phyloP scores from a whole-genome alignment of 2,329 filamentous ascomycete species.

The Ophiostoma australiae region DNA sequence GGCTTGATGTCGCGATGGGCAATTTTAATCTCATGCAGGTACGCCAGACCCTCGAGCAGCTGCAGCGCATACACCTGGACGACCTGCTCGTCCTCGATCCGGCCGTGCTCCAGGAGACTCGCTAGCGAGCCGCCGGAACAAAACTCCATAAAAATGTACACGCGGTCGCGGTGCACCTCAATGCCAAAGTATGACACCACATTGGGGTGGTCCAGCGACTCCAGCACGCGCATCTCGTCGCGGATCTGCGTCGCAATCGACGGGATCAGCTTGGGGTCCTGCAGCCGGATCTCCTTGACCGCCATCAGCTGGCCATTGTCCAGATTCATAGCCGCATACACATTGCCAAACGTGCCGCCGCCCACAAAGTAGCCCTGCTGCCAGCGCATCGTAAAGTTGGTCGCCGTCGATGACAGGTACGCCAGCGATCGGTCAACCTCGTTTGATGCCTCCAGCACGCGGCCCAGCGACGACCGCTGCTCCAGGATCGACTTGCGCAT shows the following conservation, averaged over 20 bases:
- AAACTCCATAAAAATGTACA: conserved; percentile 99
- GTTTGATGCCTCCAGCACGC: conserved; percentile 88
- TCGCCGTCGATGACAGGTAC: conserved; percentile 87
- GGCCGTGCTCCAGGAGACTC: conserved; percentile 83
- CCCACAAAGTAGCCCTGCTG: conserved; percentile 98
- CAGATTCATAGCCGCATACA: conserved; percentile 95
- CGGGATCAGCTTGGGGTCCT: conserved; percentile 93
- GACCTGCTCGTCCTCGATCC: conserved; percentile 95
- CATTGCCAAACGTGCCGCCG: conserved; percentile 93
- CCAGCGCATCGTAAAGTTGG: conserved; percentile 93
- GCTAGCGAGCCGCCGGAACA: conserved; percentile 93
- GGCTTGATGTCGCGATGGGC: conserved; percentile 97
- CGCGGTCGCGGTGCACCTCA: conserved; percentile 94
- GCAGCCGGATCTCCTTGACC: conserved; percentile 94
- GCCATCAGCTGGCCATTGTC: conserved; percentile 97
- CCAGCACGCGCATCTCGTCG: conserved; percentile 94
- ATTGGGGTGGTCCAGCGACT: conserved; percentile 94
- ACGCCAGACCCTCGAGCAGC: conserved; percentile 86
- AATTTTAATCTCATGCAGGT: conserved; percentile 86
- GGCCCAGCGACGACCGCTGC: conserved; percentile 80
- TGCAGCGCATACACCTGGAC: conserved; percentile 96
- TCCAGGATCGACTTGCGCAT: conserved; percentile 71
- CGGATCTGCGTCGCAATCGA: conserved; percentile 89
- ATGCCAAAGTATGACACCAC: conserved; percentile 98
- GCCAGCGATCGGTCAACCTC: conserved; percentile 94